Conservation (phyloP, 2,329 filamentous ascomycete genomes). For the Aspergillus caelatus region DNA sequence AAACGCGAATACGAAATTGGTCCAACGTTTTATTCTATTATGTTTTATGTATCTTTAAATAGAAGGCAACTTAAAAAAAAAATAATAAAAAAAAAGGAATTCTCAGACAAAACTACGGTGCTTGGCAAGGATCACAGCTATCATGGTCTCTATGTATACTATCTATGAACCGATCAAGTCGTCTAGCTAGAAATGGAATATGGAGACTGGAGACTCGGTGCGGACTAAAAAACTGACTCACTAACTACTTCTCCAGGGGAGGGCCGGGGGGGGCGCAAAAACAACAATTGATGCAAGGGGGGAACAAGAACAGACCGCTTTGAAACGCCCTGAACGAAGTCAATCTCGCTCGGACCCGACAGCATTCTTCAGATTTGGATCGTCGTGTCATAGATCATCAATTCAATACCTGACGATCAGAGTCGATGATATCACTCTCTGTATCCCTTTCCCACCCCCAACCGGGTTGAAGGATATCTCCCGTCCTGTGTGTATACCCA, state of each 20-base stretch:
- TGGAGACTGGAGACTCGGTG: background rate
- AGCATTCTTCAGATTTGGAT: background rate
- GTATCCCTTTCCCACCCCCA: background rate
- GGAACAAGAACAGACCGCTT: background rate
- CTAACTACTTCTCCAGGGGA: background rate
- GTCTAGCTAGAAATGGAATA: background rate
- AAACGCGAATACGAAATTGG: too few relatives aligned
- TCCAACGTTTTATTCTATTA: too few relatives aligned
- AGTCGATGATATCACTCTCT: conserved; percentile 2
- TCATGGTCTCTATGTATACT: background rate
- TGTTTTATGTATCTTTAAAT: too few relatives aligned
- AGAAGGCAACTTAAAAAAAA: too few relatives aligned
- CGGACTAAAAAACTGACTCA: background rate
- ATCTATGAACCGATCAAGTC: background rate
- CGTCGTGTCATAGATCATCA: background rate
- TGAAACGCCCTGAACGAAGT: conserved; percentile 1
- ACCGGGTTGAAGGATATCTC: background rate
- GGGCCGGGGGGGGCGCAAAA: too few relatives aligned
- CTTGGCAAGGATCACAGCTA: background rate
- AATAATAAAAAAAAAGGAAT: background rate
- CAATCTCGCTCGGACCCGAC: conserved; percentile 4
- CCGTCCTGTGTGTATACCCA: conserved; percentile 9
- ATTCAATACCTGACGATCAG: background rate
- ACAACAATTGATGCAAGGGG: conserved; percentile 4
- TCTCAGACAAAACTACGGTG: background rate